Evolutionary conservation across 179 eudicot species (phyloP), one percentile per base, ranked within the genome.

Genomic region (Silene noctiflora): DNA sequence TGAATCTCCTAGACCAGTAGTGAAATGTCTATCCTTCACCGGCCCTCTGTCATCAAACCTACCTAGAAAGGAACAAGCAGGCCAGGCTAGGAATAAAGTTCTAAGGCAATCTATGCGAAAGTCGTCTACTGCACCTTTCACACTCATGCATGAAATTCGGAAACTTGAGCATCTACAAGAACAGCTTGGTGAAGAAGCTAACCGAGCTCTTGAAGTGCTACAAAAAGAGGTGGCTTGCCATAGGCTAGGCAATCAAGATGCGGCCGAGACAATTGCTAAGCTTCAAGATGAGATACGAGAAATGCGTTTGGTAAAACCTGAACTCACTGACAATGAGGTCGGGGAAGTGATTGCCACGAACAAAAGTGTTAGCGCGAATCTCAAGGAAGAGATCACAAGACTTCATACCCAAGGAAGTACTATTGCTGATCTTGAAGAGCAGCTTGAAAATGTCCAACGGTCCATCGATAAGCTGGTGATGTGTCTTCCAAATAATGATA

Each of bases 181-280:
- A 75, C 99, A 95, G 85, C 96, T 95, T 8, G 99, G 99, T 60
- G 95, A 88, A 67, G 99, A 95, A 88, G 99, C 99, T 53, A 92
- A 86, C 77, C 85, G 96, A 81, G 99, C 99, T 55, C 79, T 95
- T 55, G 99, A 95, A 88, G 97, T 95, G 82, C 82, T 95, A 33
- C 97, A 93, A 65, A 95, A 95, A 77, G 99, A 95, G 80, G 97
- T 92, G 42, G 90, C 95, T 39, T 92, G 96, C 74, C 99, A 95
- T 72, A 89, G 96, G 81, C 88, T 81, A 71, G 99, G 99, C 21
- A 92, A 95, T 80, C 99, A 95, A 88, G 96, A 95, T 87, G 99
- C 95, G 56, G 99, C 97, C 42, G 96, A 92, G 76, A 95, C 99
- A 70, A 89, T 93, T 64, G 99, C 97, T 56, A 92, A 87, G 82